Percentiles rank a stretch among this genome's conserved stretches.
These are phyloP conservation scores for Microbotryum intermedium DNA, from an alignment of 1,284 basidiomycete species.

Conservation along the genomic window DNA sequence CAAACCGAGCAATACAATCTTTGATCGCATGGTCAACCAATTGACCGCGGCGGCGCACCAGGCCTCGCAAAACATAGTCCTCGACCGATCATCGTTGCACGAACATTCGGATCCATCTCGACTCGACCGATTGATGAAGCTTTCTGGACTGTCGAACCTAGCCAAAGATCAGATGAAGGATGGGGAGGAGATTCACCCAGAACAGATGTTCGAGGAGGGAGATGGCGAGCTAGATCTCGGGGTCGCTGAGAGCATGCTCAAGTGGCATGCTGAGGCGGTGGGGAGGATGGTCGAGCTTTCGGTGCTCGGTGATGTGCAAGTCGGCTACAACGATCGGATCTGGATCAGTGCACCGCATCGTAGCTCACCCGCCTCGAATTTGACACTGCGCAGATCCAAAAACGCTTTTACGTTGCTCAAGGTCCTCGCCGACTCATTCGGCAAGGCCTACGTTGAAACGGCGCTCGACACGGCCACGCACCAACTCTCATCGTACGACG, in stretches of 20 bases:
- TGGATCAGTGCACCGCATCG: no score
- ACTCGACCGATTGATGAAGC: constrained; percentile 46
- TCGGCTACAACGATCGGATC: constrained; percentile 11
- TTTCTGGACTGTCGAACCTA: constrained; percentile 56
- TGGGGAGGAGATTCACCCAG: constrained; percentile 5
- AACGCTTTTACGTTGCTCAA: constrained; percentile 77
- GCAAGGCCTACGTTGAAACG: constrained; percentile 76
- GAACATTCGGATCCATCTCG: constrained; percentile 18
- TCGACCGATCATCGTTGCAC: constrained; percentile 2
- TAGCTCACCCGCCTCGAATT: not conserved
- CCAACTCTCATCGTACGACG: constrained; percentile 62
- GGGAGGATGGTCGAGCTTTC: constrained; percentile 85
- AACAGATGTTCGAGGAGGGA: constrained; percentile 47
- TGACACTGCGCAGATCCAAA: constrained; percentile 56
- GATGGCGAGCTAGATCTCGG: constrained; percentile 70
- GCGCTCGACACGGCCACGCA: constrained; percentile 80
- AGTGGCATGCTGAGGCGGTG: constrained; percentile 92
- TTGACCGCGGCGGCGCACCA: constrained; percentile 59
- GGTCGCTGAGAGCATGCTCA: constrained; percentile 77
- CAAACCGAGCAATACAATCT: constrained; percentile 65
- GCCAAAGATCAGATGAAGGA: constrained; percentile 33
- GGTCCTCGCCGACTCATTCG: constrained; percentile 80
- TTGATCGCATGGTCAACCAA: constrained; percentile 88
- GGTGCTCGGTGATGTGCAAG: constrained; percentile 69
- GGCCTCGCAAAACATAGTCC: constrained; percentile 35